Conservation (phyloP, 2,329 filamentous ascomycete species). For the Albifimbria verrucaria region DNA sequence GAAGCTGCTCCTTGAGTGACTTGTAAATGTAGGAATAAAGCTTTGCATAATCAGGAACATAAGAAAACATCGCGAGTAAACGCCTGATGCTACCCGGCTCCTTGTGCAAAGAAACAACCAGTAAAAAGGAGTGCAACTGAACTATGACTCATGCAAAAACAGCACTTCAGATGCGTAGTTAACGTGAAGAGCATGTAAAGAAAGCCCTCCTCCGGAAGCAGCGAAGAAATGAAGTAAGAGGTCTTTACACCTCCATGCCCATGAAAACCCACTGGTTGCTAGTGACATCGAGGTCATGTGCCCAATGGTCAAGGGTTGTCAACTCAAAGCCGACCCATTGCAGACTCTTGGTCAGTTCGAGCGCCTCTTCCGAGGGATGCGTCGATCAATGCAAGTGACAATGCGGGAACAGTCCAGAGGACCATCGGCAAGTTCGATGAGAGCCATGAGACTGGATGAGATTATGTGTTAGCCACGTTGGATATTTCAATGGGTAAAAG, state of each 20-base stretch:
- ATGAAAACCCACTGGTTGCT: constrained; percentile 83
- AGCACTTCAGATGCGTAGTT: background rate
- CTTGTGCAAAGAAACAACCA: background rate
- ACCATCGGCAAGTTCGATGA: constrained; percentile 81
- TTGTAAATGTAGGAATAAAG: too few relatives aligned
- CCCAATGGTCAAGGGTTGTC: constrained; percentile 76
- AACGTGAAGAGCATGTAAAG: constrained; percentile 12
- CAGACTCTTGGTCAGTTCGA: constrained; percentile 73
- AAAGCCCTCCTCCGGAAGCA: constrained; percentile 13
- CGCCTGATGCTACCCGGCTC: background rate
- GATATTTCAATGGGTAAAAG: background rate
- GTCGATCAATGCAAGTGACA: constrained; percentile 77
- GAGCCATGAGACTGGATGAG: constrained; percentile 68
- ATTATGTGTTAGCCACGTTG: background rate
- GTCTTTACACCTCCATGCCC: constrained; percentile 81
- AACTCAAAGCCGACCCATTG: constrained; percentile 93
- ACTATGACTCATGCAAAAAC: background rate
- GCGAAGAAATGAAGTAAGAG: constrained; percentile 18
- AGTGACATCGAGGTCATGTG: constrained; percentile 58
- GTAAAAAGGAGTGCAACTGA: background rate
- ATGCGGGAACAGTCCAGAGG: constrained; percentile 74
- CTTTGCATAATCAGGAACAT: background rate
- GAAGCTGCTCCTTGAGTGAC: too few relatives aligned
- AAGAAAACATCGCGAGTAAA: background rate
- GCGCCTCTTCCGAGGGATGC: constrained; percentile 58